phyloP scores from a whole-genome alignment of 805 yeast genomes.

The Myxozyma sirexii region DNA sequence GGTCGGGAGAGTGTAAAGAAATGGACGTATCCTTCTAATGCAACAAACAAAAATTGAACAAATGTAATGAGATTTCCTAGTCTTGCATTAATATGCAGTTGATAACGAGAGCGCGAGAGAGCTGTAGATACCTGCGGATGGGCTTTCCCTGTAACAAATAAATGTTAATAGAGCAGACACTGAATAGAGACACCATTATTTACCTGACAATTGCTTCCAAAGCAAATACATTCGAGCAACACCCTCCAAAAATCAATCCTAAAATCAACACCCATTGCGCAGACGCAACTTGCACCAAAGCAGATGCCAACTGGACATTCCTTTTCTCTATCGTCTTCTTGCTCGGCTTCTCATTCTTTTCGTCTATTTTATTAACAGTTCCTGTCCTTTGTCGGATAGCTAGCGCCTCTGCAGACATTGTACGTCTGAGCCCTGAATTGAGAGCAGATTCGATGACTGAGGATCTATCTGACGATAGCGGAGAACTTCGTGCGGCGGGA shows the following conservation, averaged over 20 bases:
- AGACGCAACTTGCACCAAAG: constrained; percentile 12
- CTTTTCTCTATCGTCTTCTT: neutral
- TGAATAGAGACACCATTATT: neutral
- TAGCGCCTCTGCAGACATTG: neutral
- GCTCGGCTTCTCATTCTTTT: neutral
- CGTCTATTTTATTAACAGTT: neutral
- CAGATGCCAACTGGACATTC: constrained; percentile 4
- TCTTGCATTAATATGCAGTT: neutral
- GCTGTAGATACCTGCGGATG: constrained; percentile 28
- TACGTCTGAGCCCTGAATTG: neutral
- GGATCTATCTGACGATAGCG: neutral
- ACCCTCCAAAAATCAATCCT: constrained; percentile 64
- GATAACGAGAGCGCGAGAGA: neutral
- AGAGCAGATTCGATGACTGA: neutral
- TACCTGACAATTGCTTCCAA: constrained; percentile 56
- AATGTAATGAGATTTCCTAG: constrained; percentile 60
- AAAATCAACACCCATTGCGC: constrained; percentile 37
- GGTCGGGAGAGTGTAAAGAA: constrained; percentile 43
- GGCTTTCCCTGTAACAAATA: constrained; percentile 17
- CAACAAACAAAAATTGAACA: constrained; percentile 55
- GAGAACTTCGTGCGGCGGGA: neutral
- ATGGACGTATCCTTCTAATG: constrained; percentile 49
- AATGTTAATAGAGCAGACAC: neutral
- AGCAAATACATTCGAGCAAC: constrained; percentile 70
- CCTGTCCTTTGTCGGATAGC: neutral